These are phyloP conservation scores for Pelargonium citronellum DNA, from an alignment of 441 rosid species.

Conservation along the genomic window DNA sequence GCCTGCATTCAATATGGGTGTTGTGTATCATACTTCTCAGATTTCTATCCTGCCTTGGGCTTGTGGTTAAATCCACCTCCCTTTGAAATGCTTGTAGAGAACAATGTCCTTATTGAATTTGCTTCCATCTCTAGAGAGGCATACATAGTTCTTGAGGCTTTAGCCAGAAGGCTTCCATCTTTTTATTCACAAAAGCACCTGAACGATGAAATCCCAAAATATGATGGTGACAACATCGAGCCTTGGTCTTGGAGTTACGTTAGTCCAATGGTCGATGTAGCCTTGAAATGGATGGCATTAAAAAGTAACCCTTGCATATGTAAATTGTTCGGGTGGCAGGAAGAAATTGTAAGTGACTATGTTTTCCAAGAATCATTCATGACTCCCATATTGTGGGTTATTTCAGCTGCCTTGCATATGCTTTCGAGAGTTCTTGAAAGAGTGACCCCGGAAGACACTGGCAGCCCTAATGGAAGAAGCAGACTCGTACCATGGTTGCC, in stretches of 20 bases:
- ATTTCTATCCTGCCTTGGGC: slow-evolving; percentile 73
- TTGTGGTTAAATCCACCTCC: slow-evolving; percentile 78
- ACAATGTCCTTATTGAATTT: slow-evolving; percentile 50
- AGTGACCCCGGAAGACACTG: slow-evolving; percentile 38
- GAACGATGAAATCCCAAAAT: slow-evolving; percentile 21
- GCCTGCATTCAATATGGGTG: slow-evolving; percentile 62
- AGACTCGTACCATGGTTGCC: slow-evolving; percentile 64
- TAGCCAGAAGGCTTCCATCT: slow-evolving; percentile 64
- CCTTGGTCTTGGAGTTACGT: slow-evolving; percentile 82
- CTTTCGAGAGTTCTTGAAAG: slow-evolving; percentile 64
- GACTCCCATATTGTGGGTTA: slow-evolving; percentile 57
- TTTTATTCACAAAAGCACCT: slow-evolving; percentile 38
- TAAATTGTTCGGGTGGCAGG: slow-evolving; percentile 33
- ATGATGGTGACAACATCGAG: slow-evolving; percentile 28
- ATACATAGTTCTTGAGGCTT: slow-evolving; percentile 66
- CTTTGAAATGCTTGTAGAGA: slow-evolving; percentile 50
- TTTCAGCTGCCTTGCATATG: slow-evolving; percentile 58
- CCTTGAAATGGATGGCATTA: slow-evolving; percentile 55
- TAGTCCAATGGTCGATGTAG: slow-evolving; percentile 68
- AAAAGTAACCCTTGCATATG: slow-evolving; percentile 32
- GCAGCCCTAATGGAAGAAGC: slow-evolving; percentile 25
- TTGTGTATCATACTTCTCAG: slow-evolving; percentile 58
- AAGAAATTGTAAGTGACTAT: slow-evolving; percentile 27
- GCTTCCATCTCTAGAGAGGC: slow-evolving; percentile 63
- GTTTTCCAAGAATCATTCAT: slow-evolving; percentile 28